Conservation (phyloP, 208 protist species). For the Phytomonas sp. region DNA sequence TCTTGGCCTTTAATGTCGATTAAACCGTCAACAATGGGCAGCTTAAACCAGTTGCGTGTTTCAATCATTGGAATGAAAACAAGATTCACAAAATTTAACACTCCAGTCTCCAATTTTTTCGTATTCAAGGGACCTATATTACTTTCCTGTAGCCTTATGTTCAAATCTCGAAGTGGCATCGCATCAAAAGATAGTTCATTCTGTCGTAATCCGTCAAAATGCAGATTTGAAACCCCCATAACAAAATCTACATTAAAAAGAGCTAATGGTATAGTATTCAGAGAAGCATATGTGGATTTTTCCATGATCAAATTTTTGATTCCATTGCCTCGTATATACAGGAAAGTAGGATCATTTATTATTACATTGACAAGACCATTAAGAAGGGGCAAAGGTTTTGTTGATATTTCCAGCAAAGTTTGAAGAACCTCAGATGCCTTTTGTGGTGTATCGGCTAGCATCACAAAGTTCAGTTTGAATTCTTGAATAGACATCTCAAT, state of each 20-base stretch:
- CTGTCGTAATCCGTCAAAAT: neutral
- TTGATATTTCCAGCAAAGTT: too few relatives aligned
- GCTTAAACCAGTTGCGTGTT: neutral
- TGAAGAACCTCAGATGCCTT: neutral
- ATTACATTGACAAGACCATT: neutral
- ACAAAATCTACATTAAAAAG: conserved; percentile 2
- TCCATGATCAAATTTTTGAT: neutral
- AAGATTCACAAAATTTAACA: neutral
- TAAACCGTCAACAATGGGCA: neutral
- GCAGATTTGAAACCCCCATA: neutral
- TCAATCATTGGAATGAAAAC: neutral
- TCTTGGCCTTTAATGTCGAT: neutral
- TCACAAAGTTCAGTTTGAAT: neutral
- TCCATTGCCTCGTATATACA: neutral
- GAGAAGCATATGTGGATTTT: neutral
- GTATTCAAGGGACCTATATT: neutral
- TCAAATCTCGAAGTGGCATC: neutral
- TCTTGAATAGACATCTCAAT: neutral
- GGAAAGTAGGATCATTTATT: neutral
- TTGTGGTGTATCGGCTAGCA: neutral
- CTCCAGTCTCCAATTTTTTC: neutral
- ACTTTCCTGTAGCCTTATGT: neutral
- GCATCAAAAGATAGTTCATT: neutral
- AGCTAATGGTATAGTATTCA: neutral
- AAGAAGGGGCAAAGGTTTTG: neutral